phyloP scores from a whole-genome alignment of 345 rosid genomes.

The Acer yangbiense region DNA sequence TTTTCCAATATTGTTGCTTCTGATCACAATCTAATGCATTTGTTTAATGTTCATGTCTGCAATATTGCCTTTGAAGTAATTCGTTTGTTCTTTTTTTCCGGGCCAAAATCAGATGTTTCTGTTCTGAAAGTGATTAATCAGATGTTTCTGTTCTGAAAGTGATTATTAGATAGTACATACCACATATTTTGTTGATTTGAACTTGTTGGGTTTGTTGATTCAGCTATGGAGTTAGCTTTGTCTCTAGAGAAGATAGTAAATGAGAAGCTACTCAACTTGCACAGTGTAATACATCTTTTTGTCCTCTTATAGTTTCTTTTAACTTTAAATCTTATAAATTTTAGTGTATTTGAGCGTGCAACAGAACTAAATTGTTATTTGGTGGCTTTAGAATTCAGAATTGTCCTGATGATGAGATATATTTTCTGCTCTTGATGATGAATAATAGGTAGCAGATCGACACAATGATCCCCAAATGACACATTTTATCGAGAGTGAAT shows the following conservation, averaged over 20 bases:
- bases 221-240: constrained; percentile 72
- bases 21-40: too few relatives aligned
- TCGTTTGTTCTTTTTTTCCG: too few relatives aligned
- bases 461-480: constrained; percentile 50
- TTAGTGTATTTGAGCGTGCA: background rate
- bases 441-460: constrained; percentile 45
- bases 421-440: background rate
- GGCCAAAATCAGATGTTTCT: too few relatives aligned
- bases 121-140: too few relatives aligned
- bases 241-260: constrained; percentile 63
- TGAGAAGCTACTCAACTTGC: constrained; percentile 56
- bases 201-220: constrained; percentile 9
- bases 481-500: constrained; percentile 52
- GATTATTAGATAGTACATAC: too few relatives aligned
- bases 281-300: constrained; percentile 35
- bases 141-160: too few relatives aligned
- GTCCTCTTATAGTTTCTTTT: background rate
- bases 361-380: background rate
- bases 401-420: background rate
- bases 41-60: too few relatives aligned
- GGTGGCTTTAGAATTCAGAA: background rate
- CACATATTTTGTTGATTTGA: background rate
- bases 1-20: too few relatives aligned
- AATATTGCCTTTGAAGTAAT: too few relatives aligned
- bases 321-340: too few relatives aligned